phyloP scores from a whole-genome alignment of 2,329 filamentous ascomycete genomes.

The Allantophomopsis lycopodina region DNA sequence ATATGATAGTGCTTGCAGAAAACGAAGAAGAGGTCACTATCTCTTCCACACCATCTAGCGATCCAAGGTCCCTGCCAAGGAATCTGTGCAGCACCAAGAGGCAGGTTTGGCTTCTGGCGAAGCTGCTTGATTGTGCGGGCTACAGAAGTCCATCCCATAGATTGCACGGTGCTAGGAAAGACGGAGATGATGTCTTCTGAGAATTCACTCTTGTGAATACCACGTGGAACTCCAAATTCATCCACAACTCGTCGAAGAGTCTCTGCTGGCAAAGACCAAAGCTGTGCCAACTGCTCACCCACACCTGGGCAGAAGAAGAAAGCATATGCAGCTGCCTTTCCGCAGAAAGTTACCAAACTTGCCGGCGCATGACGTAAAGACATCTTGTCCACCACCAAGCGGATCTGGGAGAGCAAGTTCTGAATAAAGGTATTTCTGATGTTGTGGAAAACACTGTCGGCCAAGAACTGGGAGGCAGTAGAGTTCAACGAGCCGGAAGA shows the following conservation, averaged over 20 bases:
- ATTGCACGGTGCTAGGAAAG: slow-evolving; percentile 33
- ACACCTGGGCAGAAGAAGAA: slow-evolving; percentile 64
- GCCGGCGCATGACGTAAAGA: slow-evolving; percentile 41
- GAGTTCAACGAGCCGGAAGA: slow-evolving; percentile 41
- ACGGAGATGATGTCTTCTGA: slow-evolving; percentile 18
- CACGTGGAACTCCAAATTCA: slow-evolving; percentile 44
- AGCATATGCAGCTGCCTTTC: slow-evolving; percentile 59
- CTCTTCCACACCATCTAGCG: slow-evolving; percentile 58
- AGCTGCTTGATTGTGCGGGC: slow-evolving; percentile 39
- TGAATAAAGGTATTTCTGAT: slow-evolving; percentile 57
- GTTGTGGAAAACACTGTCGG: slow-evolving; percentile 60
- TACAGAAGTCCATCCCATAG: slow-evolving; percentile 46
- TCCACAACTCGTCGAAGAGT: slow-evolving; percentile 46
- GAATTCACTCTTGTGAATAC: slow-evolving; percentile 26
- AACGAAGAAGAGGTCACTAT: slow-evolving; percentile 62
- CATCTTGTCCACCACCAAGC: slow-evolving; percentile 62
- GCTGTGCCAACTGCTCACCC: slow-evolving; percentile 50
- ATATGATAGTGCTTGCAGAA: slow-evolving; percentile 61
- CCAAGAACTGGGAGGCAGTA: slow-evolving; percentile 48
- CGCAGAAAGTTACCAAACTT: slow-evolving; percentile 54
- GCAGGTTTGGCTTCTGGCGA: slow-evolving; percentile 34
- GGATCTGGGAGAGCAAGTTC: slow-evolving; percentile 56
- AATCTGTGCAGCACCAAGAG: slow-evolving; percentile 46
- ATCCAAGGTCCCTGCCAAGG: slow-evolving; percentile 57
- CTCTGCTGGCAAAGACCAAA: slow-evolving; percentile 50